phyloP scores from a whole-genome alignment of 257 asterid genomes.

The Eucommia ulmoides region DNA sequence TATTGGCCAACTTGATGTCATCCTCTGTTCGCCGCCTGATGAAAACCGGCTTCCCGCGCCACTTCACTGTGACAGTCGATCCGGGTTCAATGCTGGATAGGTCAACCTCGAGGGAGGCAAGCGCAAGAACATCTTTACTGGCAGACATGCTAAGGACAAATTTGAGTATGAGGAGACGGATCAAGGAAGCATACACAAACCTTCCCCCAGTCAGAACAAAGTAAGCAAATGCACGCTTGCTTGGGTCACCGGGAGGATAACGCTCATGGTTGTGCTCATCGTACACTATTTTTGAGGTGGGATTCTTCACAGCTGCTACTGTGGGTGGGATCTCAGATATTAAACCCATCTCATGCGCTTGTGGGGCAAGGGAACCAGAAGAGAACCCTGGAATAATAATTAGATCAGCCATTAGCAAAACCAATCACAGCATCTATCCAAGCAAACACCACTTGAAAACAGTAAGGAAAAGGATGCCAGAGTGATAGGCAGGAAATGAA shows the following conservation, averaged over 20 bases:
- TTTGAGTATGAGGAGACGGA: conserved; percentile 83
- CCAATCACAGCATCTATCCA: too few relatives aligned
- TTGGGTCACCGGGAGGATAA: conserved; percentile 83
- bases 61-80: conserved; percentile 84
- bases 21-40: conserved; percentile 79
- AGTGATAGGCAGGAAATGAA: too few relatives aligned
- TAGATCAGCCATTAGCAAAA: too few relatives aligned
- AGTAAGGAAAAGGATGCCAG: too few relatives aligned
- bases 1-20: conserved; percentile 70
- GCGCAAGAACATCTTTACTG: conserved; percentile 88
- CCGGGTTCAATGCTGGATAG: conserved; percentile 89
- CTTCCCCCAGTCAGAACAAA: conserved; percentile 89
- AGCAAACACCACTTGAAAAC: too few relatives aligned
- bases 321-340: conserved; percentile 49
- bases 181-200: conserved; percentile 78
- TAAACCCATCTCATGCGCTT: conserved; percentile 29
- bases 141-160: conserved; percentile 96
- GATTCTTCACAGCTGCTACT: conserved; percentile 76
- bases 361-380: conserved; percentile 32
- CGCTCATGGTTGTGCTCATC: conserved; percentile 86
- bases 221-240: conserved; percentile 89
- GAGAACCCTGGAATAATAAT: conserved; percentile 68
- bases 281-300: conserved; percentile 57
- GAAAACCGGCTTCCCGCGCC: conserved; percentile 98
- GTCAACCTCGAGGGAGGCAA: conserved; percentile 87